Base-by-base conservation (phyloP, 2,329 filamentous ascomycete genomes). In the Fusarium hainanense region DNA sequence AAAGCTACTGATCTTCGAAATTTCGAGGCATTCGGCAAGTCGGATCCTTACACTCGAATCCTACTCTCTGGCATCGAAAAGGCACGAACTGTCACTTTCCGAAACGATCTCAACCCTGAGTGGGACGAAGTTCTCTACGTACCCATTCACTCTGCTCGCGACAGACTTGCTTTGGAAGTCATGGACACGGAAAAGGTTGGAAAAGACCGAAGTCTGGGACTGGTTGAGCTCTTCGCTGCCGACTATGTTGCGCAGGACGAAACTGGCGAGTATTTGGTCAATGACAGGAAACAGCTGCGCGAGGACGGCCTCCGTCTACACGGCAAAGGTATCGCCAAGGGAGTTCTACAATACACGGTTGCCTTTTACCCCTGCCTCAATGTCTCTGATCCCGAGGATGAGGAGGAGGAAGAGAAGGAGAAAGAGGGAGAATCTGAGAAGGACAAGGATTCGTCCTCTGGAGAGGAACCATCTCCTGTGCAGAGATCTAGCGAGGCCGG, bases 111-210 rank as follows among this genome's bases (percentile, higher is more conserved):
- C 61, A 93, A 97, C 77, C 96, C 96, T 3, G 92, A 96, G 55
- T 99, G 93, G 90, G 94, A 99, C 75, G 96, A 99, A 80, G 90
- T 99, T 25, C 87, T 98, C 23, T 99, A 99, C 77, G 87, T 99
- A 1, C 95, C 97, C 2, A 88, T 99, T 60, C 95, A 98, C 78
- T 94, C 91, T 9, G 75, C 87, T 16, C 91, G 93, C 32, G 96
- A 99, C 78, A 93, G 92, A 76, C 84, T 99, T 30, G 89, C 90
- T 2, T 82, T 99, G 20, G 96, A 99, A 79, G 94, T 98, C 70
- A 97, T 99, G 95, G 96, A 99, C 75, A 90, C 96, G 66, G 96
- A 99, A 81, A 94, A 90, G 73, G 86, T 98, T 76, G 93, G 93
- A 74, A 96, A 94, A 78, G 96, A 99, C 79, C 91, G 96, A 59